Evolutionary conservation across 148 eudicot species (phyloP), one percentile per base, ranked within the genome.

Genomic region (Fagopyrum homotropicum): DNA sequence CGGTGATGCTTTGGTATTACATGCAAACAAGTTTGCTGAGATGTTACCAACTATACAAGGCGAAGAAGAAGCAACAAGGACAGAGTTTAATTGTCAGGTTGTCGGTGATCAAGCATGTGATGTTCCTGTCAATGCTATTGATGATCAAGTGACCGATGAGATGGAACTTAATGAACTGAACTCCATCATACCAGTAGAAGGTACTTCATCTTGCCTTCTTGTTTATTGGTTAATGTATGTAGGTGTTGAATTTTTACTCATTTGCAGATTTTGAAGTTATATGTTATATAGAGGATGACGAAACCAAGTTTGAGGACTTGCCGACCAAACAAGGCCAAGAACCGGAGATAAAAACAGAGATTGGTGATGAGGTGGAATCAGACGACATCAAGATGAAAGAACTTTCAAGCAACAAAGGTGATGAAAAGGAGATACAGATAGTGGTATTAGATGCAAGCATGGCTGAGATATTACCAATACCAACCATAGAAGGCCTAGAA

Each of bases 21-120:
- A 19, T 29, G 43, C 30, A 61, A 61, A 61, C 68, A 69, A 14
- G 50, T 26, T 69, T 69, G 50, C 44, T 69, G 50, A 69, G 49
- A 69, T 44, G 47, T 44, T 69, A 43, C 73, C 73, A 43, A 69
- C 22, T 45, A 46, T 45, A 9, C 48, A 43, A 69, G 50, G 26
- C 50, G 73, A 69, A 69, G 73, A 10, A 15, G 73, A 69, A 69
- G 73, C 9, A 29, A 29, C 68, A 61, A 29, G 9, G 68, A 61
- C 43, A 61, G 68, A 61, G 68, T 1, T 29, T 69, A 10, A 69
- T 14, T 44, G 8, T 9, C 68, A 29, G 43, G 68, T 61, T 61
- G 44, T 29, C 44, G 73, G 29, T 69, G 73, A 69, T 69, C 49
- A 69, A 69, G 0, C 50, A 69, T 15, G n/a, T 69, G 73, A 16